These are phyloP conservation scores for Mycothermus thermophilus DNA, from an alignment of 495 filamentous ascomycete species.

Conservation along the genomic window DNA sequence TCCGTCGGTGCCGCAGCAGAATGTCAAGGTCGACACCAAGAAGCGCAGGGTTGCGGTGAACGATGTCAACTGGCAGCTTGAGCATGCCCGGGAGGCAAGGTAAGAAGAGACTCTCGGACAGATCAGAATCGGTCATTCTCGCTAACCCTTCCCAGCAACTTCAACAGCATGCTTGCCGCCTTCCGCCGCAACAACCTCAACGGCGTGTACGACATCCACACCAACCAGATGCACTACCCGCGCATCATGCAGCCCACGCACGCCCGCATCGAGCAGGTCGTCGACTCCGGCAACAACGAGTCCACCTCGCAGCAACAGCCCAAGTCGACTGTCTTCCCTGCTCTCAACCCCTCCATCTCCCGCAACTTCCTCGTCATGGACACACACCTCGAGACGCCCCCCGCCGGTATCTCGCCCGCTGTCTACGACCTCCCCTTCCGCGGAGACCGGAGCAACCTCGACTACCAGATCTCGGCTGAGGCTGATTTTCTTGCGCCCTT, in stretches of 20 bases:
- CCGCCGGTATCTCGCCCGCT: constrained; percentile 22
- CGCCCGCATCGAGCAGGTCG: constrained; percentile 60
- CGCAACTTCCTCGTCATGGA: constrained; percentile 68
- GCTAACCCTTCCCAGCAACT: constrained; percentile 43
- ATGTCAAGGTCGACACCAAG: constrained; percentile 57
- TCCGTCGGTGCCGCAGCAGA: constrained; percentile 61
- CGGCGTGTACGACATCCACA: constrained; percentile 86
- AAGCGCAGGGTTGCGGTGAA: constrained; percentile 82
- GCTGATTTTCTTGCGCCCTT: constrained; percentile 40
- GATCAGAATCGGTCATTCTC: not conserved
- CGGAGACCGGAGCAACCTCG: constrained; percentile 18
- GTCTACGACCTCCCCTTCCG: constrained; percentile 36
- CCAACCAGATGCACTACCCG: constrained; percentile 78
- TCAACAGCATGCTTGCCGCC: constrained; percentile 56
- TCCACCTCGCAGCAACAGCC: constrained; percentile 1
- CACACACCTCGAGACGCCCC: constrained; percentile 48
- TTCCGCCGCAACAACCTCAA: constrained; percentile 51
- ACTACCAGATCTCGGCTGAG: constrained; percentile 8
- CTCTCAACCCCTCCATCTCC: constrained; percentile 48
- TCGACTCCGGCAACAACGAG: constrained; percentile 11
- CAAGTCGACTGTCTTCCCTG: constrained; percentile 40
- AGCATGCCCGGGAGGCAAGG: constrained; percentile 84
- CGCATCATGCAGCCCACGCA: constrained; percentile 82
- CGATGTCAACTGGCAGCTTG: constrained; percentile 92
- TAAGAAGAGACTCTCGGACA: constrained; percentile 26